Base-by-base conservation (phyloP, 805 yeast species). In the Cyberlindnera maclurae region DNA sequence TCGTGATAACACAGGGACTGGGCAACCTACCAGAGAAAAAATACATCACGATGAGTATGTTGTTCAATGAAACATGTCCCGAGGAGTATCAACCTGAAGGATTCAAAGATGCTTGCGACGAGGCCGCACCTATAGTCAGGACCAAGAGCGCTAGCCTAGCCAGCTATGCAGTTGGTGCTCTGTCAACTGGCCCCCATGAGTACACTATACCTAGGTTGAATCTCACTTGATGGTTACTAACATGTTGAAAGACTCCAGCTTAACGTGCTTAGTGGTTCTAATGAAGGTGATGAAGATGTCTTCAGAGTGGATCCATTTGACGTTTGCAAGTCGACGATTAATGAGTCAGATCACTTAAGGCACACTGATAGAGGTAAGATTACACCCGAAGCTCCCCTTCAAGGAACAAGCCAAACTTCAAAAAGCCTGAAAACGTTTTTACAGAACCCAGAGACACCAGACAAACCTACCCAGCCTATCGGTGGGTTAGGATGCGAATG, bases 1-100 rank as follows among this genome's bases (percentile, higher is more conserved):
- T 77, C 15, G 60, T 74, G 1, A 53, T 70, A 4, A 73, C 81
- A 0, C 83, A 78, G 51, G 60, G 70, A 0, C 57, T 77, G n/a
- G 69, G 73, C 13, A 68, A 73, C 1, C 49, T 75, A 18, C 81
- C 82, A 1, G 54, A 58, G 1, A 60, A 67, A 30, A 67, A 75
- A 39, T 71, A 47, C 37, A 49, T 77, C 29, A 60, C 72, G 1
- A 64, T 77, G 65, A 63, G 75, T 41, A 54, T 77, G 36, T 37
- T 72, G 42, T 75, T 68, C 46, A 74, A 72, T 42, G 73, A 73
- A 3, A 40, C 35, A 3, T 67, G 74, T 28, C 77, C 79, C 3
- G 36, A 39, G 1, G 55, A 63, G 26, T 76, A 71, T 45, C 78
- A 75, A 47, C 78, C 80, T 1, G 58, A 60, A 3, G 60, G 67